Evolutionary conservation across 768 basidiomycete genomes (phyloP).

Genomic region (Russula ochroleuca): DNA sequence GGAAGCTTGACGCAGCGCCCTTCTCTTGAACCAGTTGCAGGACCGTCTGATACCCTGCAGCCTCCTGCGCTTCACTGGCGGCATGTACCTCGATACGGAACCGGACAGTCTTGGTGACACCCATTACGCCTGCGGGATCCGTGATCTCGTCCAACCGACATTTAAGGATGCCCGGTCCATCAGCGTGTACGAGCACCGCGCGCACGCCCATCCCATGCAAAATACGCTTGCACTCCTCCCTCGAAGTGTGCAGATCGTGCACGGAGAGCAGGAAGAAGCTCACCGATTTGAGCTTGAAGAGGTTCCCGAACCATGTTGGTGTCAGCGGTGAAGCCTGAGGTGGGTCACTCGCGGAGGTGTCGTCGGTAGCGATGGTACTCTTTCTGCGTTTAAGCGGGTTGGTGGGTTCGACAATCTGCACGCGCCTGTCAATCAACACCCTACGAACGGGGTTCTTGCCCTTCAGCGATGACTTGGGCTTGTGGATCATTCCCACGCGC

Average conservation of each 20-base stretch:
- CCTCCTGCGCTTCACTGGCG: constrained; percentile 39
- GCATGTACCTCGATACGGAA: constrained; percentile 77
- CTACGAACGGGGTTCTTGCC: constrained; percentile 30
- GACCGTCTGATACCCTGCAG: constrained; percentile 50
- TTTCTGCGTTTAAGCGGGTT: constrained; percentile 36
- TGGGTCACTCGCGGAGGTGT: constrained; percentile 30
- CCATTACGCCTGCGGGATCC: constrained; percentile 51
- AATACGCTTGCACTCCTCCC: constrained; percentile 68
- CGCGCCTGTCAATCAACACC: constrained; percentile 35
- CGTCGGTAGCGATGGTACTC: constrained; percentile 27
- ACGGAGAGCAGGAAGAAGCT: constrained; percentile 54
- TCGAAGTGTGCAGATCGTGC: constrained; percentile 57
- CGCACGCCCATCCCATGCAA: constrained; percentile 67
- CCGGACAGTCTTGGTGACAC: constrained; percentile 61
- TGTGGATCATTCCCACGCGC: constrained; percentile 28
- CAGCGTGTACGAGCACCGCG: constrained; percentile 60
- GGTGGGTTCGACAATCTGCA: constrained; percentile 53
- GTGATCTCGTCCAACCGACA: constrained; percentile 69
- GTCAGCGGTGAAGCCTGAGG: constrained; percentile 46
- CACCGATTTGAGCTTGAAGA: constrained; percentile 81
- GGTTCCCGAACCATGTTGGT: constrained; percentile 74
- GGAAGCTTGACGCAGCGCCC: constrained; percentile 81
- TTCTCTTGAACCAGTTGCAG: constrained; percentile 77
- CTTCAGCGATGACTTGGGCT: constrained; percentile 45
- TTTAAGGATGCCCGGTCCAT: constrained; percentile 63